Conservation (phyloP, 2,329 filamentous ascomycete species). For the Zasmidium angulare region DNA sequence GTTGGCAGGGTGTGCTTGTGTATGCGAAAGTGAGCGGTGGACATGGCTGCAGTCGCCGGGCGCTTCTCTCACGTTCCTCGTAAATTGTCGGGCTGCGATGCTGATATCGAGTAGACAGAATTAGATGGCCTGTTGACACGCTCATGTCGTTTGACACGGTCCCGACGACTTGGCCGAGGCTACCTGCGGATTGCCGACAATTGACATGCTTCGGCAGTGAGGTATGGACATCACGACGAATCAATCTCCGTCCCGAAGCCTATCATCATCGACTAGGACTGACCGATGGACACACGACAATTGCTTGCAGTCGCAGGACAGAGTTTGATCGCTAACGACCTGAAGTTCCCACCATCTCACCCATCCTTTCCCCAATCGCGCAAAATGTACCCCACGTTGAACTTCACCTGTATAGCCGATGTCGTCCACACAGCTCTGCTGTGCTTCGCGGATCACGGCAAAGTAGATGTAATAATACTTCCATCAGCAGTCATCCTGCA, state of each 20-base stretch:
- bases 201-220: not conserved
- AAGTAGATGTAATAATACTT: not conserved
- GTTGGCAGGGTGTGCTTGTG: constrained; percentile 71
- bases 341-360: not conserved
- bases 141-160: not conserved
- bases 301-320: too few species aligned
- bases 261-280: too few species aligned
- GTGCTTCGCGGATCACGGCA: not conserved
- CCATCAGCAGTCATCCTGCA: too few species aligned
- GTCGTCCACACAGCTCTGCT: not conserved
- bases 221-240: too few species aligned
- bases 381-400: not conserved
- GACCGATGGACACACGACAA: too few species aligned
- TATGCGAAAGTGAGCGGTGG: constrained; percentile 57
- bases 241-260: too few species aligned
- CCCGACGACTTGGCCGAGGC: not conserved
- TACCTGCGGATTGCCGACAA: not conserved
- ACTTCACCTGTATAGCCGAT: constrained; percentile 5
- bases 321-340: not conserved
- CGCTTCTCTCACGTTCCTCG: not conserved
- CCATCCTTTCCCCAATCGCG: not conserved
- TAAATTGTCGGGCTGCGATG: not conserved
- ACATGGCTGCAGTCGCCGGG: constrained; percentile 13
- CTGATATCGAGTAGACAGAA: too few species aligned
- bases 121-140: too few species aligned